Evolutionary conservation across 2,329 filamentous ascomycete species (phyloP).

Genomic region (Colletotrichum sp.): DNA sequence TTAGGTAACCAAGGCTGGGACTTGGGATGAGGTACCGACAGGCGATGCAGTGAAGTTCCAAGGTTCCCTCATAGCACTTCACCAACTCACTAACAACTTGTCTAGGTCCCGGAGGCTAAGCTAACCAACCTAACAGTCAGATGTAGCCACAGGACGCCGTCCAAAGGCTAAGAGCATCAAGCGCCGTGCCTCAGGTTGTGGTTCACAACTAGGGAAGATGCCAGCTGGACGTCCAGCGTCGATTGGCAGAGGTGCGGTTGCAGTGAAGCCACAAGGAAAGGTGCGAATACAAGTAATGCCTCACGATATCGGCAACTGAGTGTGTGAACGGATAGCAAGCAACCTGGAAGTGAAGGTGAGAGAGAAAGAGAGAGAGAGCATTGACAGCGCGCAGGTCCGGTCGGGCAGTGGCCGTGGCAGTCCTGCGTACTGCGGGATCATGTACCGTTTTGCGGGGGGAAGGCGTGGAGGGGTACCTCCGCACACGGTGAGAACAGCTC

Average conservation of each 20-base stretch:
- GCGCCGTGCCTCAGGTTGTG: background rate
- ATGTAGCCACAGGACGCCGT: background rate
- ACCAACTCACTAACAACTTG: too few relatives aligned
- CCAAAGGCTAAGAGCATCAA: background rate
- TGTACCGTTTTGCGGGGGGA: background rate
- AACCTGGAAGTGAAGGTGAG: background rate
- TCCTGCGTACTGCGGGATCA: background rate
- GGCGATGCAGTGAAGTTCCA: background rate
- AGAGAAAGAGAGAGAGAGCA: background rate
- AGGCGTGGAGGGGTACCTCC: slow-evolving; percentile 1
- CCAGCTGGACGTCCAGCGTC: background rate
- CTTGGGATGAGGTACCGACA: background rate
- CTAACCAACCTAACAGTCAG: background rate
- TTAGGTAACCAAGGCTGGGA: background rate
- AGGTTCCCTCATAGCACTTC: background rate
- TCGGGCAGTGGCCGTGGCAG: background rate
- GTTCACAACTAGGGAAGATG: background rate
- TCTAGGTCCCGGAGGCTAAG: background rate
- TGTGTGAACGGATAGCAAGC: background rate
- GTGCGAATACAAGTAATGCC: background rate
- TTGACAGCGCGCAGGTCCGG: background rate
- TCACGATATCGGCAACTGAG: background rate
- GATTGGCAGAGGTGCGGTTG: background rate
- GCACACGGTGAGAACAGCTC: background rate
- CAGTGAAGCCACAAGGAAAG: background rate